phyloP scores from a whole-genome alignment of 371 early-diverging fungal genomes.

The Mucor racemosus region DNA sequence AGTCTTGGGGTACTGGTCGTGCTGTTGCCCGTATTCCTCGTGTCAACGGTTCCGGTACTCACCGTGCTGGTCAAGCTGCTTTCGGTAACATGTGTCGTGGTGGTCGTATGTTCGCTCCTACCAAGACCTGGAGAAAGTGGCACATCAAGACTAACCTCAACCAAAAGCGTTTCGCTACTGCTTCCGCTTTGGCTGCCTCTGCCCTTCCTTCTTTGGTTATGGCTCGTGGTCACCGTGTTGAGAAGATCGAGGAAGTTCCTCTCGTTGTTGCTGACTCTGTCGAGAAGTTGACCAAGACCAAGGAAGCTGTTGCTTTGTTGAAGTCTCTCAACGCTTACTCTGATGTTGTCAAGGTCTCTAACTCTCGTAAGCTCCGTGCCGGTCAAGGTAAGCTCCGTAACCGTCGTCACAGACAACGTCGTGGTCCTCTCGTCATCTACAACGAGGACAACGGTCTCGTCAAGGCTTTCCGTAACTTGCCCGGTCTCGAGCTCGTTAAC shows the following conservation, averaged over 20 bases:
- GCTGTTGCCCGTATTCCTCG: slow-evolving; percentile 99
- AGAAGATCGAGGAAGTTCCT: slow-evolving; percentile 96
- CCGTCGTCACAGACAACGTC: slow-evolving; percentile 98
- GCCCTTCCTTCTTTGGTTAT: slow-evolving; percentile 96
- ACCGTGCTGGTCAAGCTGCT: slow-evolving; percentile 99
- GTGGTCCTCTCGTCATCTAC: slow-evolving; percentile 98
- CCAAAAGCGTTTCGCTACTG: slow-evolving; percentile 98
- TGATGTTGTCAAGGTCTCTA: slow-evolving; percentile 98
- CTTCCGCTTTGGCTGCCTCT: slow-evolving; percentile 98
- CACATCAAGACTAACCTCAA: slow-evolving; percentile 98
- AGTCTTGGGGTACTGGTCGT: slow-evolving; percentile 99
- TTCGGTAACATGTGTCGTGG: slow-evolving; percentile 62
- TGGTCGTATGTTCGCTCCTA: slow-evolving; percentile 99
- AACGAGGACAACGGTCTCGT: slow-evolving; percentile 94
- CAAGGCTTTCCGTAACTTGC: slow-evolving; percentile 99
- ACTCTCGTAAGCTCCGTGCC: slow-evolving; percentile 97
- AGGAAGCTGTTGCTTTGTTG: slow-evolving; percentile 94
- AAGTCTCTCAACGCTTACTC: slow-evolving; percentile 93
- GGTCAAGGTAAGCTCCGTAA: slow-evolving; percentile 99
- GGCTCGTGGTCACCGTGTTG: slow-evolving; percentile 99
- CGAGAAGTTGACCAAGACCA: slow-evolving; percentile 94
- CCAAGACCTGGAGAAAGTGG: slow-evolving; percentile 99
- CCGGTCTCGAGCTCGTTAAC: slow-evolving; percentile 97
- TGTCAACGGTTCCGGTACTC: slow-evolving; percentile 98
- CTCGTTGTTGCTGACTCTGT: slow-evolving; percentile 90